Conservation (phyloP, 2,329 filamentous ascomycete genomes). For the Hypoxylon sp. region DNA sequence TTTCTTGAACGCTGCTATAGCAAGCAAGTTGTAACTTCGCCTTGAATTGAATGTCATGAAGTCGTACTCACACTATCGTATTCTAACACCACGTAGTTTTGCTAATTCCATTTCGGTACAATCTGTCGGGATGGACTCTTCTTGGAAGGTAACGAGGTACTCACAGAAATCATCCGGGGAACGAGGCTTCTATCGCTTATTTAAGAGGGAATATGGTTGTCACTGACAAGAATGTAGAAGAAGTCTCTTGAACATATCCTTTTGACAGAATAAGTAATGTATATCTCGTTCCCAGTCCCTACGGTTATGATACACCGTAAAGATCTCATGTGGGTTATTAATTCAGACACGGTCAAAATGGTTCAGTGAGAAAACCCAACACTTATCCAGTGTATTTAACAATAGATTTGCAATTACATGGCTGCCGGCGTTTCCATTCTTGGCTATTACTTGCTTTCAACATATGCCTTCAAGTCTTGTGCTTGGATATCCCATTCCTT, state of each 20-base stretch:
- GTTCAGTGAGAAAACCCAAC: too few relatives aligned
- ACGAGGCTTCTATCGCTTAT: background rate
- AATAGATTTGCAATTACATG: background rate
- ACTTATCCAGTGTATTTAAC: too few relatives aligned
- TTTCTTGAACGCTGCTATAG: background rate
- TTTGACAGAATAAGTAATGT: too few relatives aligned
- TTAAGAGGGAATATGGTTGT: too few relatives aligned
- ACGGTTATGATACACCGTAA: too few relatives aligned
- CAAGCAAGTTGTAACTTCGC: background rate
- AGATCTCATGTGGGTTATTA: too few relatives aligned
- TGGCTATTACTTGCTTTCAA: conserved; percentile 35
- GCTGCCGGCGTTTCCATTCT: background rate
- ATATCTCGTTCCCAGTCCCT: too few relatives aligned
- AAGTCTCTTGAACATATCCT: too few relatives aligned
- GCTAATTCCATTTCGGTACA: background rate
- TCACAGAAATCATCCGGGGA: background rate
- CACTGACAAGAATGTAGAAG: too few relatives aligned
- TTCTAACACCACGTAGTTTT: background rate
- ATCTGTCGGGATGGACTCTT: background rate
- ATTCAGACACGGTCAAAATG: too few relatives aligned
- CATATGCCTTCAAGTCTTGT: conserved; percentile 44
- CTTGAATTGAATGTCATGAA: background rate
- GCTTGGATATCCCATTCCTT: conserved; percentile 43
- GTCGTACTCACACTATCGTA: background rate
- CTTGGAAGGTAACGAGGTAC: background rate